Evolutionary conservation across 352 stramenopile genomes (phyloP).

Genomic region (Phytophthora sansomeana): DNA sequence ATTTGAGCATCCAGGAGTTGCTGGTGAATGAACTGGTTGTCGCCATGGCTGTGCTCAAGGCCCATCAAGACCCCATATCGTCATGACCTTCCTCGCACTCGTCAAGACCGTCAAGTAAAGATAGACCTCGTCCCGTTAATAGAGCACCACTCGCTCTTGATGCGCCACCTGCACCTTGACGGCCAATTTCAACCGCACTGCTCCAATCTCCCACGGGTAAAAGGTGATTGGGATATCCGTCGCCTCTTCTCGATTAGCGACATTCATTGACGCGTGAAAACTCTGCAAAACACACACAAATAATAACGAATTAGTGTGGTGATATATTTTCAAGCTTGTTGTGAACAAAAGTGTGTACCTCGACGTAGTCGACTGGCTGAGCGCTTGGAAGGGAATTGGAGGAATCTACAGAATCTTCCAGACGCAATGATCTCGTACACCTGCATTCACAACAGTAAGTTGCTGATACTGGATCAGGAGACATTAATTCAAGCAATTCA

Average conservation of each 20-base stretch:
- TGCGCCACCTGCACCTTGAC: not conserved
- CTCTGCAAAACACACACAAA: not conserved
- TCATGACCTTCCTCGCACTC: too few relatives aligned
- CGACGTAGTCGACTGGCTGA: not conserved
- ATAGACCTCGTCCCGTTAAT: too few relatives aligned
- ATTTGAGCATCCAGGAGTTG: too few relatives aligned
- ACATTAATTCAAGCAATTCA: too few relatives aligned
- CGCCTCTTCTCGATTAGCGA: not conserved
- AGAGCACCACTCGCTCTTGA: too few relatives aligned
- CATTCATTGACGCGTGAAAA: not conserved
- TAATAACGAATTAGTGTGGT: not conserved
- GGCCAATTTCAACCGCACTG: not conserved
- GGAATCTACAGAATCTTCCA: conserved; percentile 4
- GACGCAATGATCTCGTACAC: not conserved
- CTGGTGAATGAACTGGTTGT: too few relatives aligned
- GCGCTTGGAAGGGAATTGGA: conserved; percentile 1
- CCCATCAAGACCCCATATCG: too few relatives aligned
- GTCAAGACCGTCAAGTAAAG: too few relatives aligned
- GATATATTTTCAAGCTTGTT: too few relatives aligned
- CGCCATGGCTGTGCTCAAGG: too few relatives aligned
- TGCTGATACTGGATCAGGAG: not conserved
- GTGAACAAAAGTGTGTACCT: too few relatives aligned
- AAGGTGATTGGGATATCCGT: not conserved
- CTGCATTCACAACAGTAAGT: conserved; percentile 2
- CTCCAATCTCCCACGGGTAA: not conserved